Conservation (phyloP, 208 protist genomes). For the Leishmania lainsoni region DNA sequence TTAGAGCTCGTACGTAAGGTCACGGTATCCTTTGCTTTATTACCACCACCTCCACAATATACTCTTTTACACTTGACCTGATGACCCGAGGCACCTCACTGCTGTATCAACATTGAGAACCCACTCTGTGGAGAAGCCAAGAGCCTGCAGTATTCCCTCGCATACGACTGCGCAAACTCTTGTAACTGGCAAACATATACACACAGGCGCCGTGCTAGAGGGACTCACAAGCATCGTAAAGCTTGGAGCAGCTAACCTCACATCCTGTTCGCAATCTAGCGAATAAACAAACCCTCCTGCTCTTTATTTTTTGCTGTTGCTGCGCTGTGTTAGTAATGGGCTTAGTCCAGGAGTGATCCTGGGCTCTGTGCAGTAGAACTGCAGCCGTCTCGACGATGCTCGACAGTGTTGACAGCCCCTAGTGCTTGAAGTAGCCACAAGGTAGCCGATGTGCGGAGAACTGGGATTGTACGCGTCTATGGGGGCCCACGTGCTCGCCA, state of each 20-base stretch:
- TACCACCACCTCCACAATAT: not conserved
- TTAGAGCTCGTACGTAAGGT: not conserved
- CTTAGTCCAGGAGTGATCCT: not conserved
- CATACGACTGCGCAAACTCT: not conserved
- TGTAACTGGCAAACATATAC: not conserved
- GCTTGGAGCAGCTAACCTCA: not conserved
- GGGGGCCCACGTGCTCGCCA: not conserved
- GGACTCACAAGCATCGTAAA: not conserved
- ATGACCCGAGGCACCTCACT: not conserved
- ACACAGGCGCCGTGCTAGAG: not conserved
- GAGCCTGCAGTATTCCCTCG: not conserved
- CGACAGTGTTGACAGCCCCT: not conserved
- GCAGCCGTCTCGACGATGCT: not conserved
- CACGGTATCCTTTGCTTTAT: not conserved
- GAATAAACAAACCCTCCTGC: not conserved
- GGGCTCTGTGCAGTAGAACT: not conserved
- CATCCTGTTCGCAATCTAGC: not conserved
- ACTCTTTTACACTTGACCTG: not conserved
- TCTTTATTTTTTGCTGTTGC: not conserved
- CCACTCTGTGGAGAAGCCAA: not conserved
- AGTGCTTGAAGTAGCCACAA: too few species aligned
- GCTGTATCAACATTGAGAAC: not conserved
- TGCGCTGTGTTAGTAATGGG: not conserved
- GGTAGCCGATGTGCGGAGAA: too few species aligned
- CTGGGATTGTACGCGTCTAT: not conserved